Evolutionary conservation across 2,329 filamentous ascomycete species (phyloP), one percentile per base, ranked within the genome.

Genomic region (Xylaria sp.): DNA sequence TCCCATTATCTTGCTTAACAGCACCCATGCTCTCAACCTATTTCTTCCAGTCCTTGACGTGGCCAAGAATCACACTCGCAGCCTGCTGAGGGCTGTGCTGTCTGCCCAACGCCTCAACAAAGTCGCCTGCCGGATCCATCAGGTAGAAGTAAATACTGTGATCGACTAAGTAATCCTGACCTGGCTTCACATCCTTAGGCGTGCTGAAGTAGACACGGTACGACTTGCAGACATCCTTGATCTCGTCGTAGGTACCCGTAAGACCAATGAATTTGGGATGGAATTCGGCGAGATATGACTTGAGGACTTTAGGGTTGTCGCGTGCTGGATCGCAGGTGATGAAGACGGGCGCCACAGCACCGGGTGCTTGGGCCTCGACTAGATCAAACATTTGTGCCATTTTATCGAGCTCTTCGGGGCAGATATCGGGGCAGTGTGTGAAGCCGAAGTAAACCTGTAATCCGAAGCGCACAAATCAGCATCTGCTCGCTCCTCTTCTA

Each of bases 61-160:
- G 96, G 70, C 92, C 91, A 69, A 91, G 81, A 64, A 99, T 98
- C 66, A 98, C 84, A 81, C 90, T 90, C 6, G 94, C 92, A 1
- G 91, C 96, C 76, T 93, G 88, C 71, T 96, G 91, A 0, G 95
- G 93, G 50, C 93, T 97, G 82, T 98, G 94, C 82, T 99, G 96
- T 71, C 96, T 87, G 21, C 96, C 96, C 77, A 99, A 90, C 13
- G 94, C 97, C 84, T 99, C 97, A 32, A 99, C 95, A 81, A 99
- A 99, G 80, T 99, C 94, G 23, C 95, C 95, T 75, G 98, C 94
- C 0, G 96, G 96, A 80, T 98, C 96, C 96, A 99, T 99, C 74
- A 99, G 83, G 81, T 99, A 99, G 78, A 99, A 99, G 85, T 99
- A 99, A 75, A 99, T 99, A 81, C 94, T 98, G 84, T 99, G 96